Evolutionary conservation across 1,284 basidiomycete species (phyloP), one percentile per base, ranked within the genome.

Genomic region (Apiotrichum sp.): DNA sequence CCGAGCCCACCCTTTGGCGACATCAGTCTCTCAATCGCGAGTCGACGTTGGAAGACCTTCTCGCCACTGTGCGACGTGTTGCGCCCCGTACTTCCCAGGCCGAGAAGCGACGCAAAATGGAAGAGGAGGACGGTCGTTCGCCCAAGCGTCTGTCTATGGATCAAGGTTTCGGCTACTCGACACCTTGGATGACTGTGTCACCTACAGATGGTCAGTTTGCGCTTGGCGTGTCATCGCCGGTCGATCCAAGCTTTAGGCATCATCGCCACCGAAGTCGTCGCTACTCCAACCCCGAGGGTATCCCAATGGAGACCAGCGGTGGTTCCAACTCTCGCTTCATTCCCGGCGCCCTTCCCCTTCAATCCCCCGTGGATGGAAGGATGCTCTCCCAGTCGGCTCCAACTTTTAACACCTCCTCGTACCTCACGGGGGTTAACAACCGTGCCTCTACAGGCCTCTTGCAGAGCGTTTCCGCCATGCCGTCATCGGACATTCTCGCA

Each of bases 1-100:
- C 47, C 10, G 47, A 48, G 16, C 47, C 47, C 22, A 48, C 47
- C 36, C 36, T 48, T 3, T 48, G 47, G 47, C 34, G 47, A 22
- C 47, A 48, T 36, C 35, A 48, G 2, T 9, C 14, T 3, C 47
- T 48, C 22, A 48, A 48, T 13, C 34, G 47, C 10, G 47, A 48
- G 4, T 48, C 47, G 35, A 31, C 16, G 8, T n/a, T 48, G 6
- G 35, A 48, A 34, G 47, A 48, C 22, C 47, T 48, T 22, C 11
- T 48, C 6, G 33, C 47, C 36, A 48, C 47, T 5, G 35, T 39
- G 7, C 34, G 47, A 6, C 47, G 47, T 2, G 47, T 48, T 39
- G 47, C 47, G 1, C 47, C 47, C 22, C 47, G 47, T 8, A 48
- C 47, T 9, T 48, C 47, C 1, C 47, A 48, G 35, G 47, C 47